phyloP scores from a whole-genome alignment of 345 rosid species.

The Lepidium didymum region DNA sequence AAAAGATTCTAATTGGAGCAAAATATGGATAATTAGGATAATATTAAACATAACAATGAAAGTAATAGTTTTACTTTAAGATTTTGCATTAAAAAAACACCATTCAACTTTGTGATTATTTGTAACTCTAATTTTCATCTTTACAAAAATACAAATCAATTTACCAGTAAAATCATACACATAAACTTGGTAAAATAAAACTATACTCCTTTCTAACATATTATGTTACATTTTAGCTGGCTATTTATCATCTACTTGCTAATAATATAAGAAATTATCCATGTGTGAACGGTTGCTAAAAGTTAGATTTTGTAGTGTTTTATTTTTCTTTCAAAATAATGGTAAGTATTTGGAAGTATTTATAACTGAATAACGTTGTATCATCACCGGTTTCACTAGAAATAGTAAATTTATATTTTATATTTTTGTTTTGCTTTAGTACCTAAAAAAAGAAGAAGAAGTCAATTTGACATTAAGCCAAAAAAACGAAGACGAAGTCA shows the following conservation, averaged over 20 bases:
- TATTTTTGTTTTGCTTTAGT: not conserved
- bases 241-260: not conserved
- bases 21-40: too few species aligned
- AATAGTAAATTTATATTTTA: not conserved
- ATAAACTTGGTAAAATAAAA: not conserved
- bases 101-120: too few species aligned
- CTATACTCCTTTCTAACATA: not conserved
- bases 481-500: constrained; percentile 7
- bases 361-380: not conserved
- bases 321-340: not conserved
- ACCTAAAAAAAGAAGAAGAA: not conserved
- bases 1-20: not conserved
- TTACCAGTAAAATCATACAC: not conserved
- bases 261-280: not conserved
- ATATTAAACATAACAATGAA: too few species aligned
- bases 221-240: not conserved
- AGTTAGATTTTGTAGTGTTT: not conserved
- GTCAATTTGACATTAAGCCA: constrained; percentile 11
- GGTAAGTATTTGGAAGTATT: not conserved
- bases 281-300: not conserved
- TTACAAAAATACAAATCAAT: too few species aligned
- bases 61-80: too few species aligned
- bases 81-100: too few species aligned
- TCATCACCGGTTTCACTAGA: not conserved
- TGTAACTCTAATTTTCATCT: too few species aligned